Conservation (phyloP, 129 eudicot genomes). For the Saposhnikovia divaricata region DNA sequence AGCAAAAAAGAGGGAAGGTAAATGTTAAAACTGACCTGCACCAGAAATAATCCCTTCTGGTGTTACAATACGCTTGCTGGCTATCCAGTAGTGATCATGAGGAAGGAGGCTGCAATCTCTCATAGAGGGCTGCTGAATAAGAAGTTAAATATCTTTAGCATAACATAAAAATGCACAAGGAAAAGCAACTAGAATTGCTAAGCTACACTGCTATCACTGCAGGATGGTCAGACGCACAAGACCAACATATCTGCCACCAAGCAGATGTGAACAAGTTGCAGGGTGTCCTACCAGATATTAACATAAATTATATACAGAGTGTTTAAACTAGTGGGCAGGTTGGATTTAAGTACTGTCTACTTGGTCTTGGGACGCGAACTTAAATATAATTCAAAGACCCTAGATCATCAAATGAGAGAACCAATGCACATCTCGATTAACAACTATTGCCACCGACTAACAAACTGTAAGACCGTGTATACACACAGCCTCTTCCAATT, state of each 20-base stretch:
- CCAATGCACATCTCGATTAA: background rate
- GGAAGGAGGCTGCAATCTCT: constrained; percentile 67
- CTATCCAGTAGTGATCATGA: constrained; percentile 67
- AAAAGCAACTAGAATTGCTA: background rate
- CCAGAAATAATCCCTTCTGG: constrained; percentile 66
- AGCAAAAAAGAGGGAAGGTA: background rate
- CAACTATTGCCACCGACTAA: background rate
- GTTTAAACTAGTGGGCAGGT: background rate
- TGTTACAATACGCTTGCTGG: constrained; percentile 88
- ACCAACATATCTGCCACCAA: background rate
- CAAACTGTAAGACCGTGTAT: background rate
- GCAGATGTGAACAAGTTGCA: background rate
- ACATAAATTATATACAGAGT: background rate
- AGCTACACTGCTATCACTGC: background rate
- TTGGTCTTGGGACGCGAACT: background rate
- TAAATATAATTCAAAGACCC: background rate
- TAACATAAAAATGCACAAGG: background rate
- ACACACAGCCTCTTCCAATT: background rate
- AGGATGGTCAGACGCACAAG: background rate
- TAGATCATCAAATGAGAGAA: background rate
- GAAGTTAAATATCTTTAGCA: background rate
- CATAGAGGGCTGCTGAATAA: constrained; percentile 34
- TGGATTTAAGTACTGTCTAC: background rate
- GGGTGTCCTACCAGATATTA: background rate
- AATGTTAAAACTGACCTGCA: constrained; percentile 48